Percentiles rank a stretch among this genome's conserved stretches.
Evolutionary conservation across 371 early-diverging fungal genomes (phyloP).

Genomic region (Apophysomyces trapeziformis): DNA sequence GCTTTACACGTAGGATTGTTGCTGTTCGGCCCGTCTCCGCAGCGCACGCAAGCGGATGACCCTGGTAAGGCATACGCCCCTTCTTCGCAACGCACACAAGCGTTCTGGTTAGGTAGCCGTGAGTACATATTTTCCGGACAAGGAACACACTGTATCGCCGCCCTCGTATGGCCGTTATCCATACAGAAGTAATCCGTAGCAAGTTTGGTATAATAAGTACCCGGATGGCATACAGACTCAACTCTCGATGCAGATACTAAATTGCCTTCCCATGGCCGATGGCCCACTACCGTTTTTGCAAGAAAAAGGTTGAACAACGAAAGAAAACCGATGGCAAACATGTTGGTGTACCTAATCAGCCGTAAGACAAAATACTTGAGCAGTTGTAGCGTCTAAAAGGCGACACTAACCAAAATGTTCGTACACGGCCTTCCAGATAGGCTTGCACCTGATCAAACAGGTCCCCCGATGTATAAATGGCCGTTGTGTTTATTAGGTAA

Average conservation of each 20-base stretch:
- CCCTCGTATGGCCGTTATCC: constrained; percentile 18
- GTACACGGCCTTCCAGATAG: constrained; percentile 26
- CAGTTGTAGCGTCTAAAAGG: too few relatives aligned
- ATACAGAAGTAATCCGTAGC: constrained; percentile 26
- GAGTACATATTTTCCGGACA: constrained; percentile 37
- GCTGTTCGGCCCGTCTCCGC: constrained; percentile 22
- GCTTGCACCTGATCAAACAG: constrained; percentile 35
- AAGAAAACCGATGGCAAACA: constrained; percentile 37
- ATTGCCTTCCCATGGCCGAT: constrained; percentile 31
- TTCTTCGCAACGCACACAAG: constrained; percentile 34
- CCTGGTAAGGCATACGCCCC: constrained; percentile 28
- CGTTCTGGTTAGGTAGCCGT: constrained; percentile 29
- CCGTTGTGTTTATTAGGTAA: constrained; percentile 18
- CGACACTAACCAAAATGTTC: constrained; percentile 23
- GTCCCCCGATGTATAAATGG: constrained; percentile 32
- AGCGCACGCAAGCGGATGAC: constrained; percentile 27
- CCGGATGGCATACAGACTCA: constrained; percentile 22
- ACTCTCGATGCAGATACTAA: constrained; percentile 20
- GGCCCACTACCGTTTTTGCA: constrained; percentile 16
- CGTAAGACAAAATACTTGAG: too few relatives aligned
- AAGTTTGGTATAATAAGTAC: constrained; percentile 21
- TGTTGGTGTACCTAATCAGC: constrained; percentile 28
- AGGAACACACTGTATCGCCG: constrained; percentile 32
- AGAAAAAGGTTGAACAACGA: constrained; percentile 31
- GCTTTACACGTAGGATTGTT: constrained; percentile 21